A percentile compares a stretch with the other conserved stretches of the same genome.
phyloP scores from a whole-genome alignment of 1,139 yeast species.

The Suhomyces kunorum region DNA sequence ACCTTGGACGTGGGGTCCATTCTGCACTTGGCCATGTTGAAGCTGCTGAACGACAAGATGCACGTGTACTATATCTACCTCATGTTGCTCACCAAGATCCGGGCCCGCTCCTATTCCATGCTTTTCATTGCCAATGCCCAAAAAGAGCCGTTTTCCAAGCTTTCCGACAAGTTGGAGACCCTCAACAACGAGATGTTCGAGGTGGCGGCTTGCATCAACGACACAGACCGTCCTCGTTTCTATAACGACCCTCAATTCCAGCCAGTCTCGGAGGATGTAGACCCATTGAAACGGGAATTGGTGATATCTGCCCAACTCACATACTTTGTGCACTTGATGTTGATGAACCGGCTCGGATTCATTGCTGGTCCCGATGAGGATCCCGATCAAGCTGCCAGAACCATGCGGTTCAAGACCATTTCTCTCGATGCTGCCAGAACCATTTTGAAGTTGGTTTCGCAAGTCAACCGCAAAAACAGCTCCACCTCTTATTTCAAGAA shows the following conservation, averaged over 20 bases:
- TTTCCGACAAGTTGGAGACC: conserved; percentile 13
- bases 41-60: conserved; percentile 1
- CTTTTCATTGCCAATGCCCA: conserved; percentile 34
- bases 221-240: conserved; percentile 16
- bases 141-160: conserved; percentile 11
- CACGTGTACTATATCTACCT: conserved; percentile 16
- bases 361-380: conserved; percentile 18
- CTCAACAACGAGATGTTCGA: conserved; percentile 20
- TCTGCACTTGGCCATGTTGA: conserved; percentile 1
- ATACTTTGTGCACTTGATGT: conserved; percentile 38
- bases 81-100: conserved; percentile 27
- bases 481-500: conserved; percentile 34
- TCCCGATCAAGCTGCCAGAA: conserved; percentile 19
- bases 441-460: conserved; percentile 28
- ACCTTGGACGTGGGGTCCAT: neutral
- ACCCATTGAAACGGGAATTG: conserved; percentile 16
- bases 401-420: conserved; percentile 25
- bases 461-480: conserved; percentile 21
- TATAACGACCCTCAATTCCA: conserved; percentile 20
- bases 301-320: conserved; percentile 29
- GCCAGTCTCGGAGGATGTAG: conserved; percentile 3
- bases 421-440: conserved; percentile 40
- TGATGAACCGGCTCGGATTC: conserved; percentile 33
- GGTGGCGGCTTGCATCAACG: conserved; percentile 15
- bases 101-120: conserved; percentile 31